Percentiles rank a stretch among this genome's conserved stretches.
These are phyloP conservation scores for Agaricus sinodeliciosus DNA, from an alignment of 768 basidiomycete species.

Conservation along the genomic window DNA sequence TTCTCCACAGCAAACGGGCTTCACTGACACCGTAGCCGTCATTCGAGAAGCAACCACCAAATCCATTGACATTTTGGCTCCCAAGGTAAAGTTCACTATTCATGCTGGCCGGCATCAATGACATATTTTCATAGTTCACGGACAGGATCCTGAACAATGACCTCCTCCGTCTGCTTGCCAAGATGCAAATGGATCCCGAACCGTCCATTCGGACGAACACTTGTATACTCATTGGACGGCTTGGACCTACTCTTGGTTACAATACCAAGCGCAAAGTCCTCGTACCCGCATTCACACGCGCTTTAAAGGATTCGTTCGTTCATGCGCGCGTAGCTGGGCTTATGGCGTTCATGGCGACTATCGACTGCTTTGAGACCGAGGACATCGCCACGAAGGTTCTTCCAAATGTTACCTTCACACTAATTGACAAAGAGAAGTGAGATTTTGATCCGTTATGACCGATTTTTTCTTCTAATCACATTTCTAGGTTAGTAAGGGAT, in stretches of 20 bases:
- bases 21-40: constrained; percentile 88
- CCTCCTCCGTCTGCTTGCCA: constrained; percentile 85
- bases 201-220: constrained; percentile 96
- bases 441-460: constrained; percentile 12
- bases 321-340: constrained; percentile 91
- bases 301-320: constrained; percentile 85
- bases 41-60: constrained; percentile 94
- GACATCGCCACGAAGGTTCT: constrained; percentile 89
- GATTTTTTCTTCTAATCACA: not conserved
- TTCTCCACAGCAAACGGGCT: constrained; percentile 77
- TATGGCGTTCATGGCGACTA: constrained; percentile 93
- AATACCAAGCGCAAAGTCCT: constrained; percentile 96
- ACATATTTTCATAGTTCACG: constrained; percentile 47
- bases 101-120: not conserved
- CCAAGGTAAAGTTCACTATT: constrained; percentile 50
- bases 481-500: constrained; percentile 77
- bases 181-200: constrained; percentile 88
- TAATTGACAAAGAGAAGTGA: constrained; percentile 93
- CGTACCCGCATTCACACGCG: constrained; percentile 88
- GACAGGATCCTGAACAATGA: constrained; percentile 97
- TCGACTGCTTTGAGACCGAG: constrained; percentile 82
- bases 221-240: constrained; percentile 88
- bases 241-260: constrained; percentile 78
- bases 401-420: constrained; percentile 70
- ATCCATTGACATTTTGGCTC: constrained; percentile 74